Evolutionary conservation across 139 green algal genomes (phyloP), one percentile per base, ranked within the genome.

Genomic region (Astrephomene gubernaculifera): DNA sequence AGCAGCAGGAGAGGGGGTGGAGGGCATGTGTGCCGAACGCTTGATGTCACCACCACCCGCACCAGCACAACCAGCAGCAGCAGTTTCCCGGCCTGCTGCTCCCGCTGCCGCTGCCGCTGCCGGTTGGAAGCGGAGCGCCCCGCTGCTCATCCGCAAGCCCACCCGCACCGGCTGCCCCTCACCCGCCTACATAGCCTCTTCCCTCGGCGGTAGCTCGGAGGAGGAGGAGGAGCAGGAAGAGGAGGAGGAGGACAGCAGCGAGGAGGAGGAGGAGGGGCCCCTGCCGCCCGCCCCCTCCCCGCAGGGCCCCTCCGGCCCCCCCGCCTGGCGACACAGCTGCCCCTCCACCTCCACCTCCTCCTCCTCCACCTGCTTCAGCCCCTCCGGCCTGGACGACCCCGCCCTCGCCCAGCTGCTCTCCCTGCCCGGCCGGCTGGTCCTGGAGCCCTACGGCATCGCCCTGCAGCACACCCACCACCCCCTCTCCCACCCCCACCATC

Each of bases 71-170:
- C n/a, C n/a, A n/a, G n/a, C n/a, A n/a, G n/a, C n/a, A n/a, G n/a
- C n/a, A 35, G 31, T 72, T 72, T 57, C 19, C 2, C 1, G 2
- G 72, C 31, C 33, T 52, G 72, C 71, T 31, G 45, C 53, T 54
- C 39, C 54, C 74, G 10, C 36, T 82, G 53, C 71, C 74, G 36
- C 7, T 82, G 54, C 74, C 70, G 74, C 74, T 82, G 36, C 36
- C 73, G 73, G 53, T 24, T 12, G n/a, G 63, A 29, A 41, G 63
- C 63, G 63, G 63, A 41, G 63, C n/a, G 9, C 29, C 63, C 63
- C 63, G 31, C 6, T 43, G 63, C 63, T 22, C 25, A 6, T 6
- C 31, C 63, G 63, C 21, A 39, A 29, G 8, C 8, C n/a, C n/a
- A 31, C 10, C n/a, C n/a, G n/a, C 17, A 57, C 49, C 49, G 9